These are phyloP conservation scores for Zizania palustris DNA, from an alignment of 202 grass and related monocot genomes.

Conservation along the genomic window DNA sequence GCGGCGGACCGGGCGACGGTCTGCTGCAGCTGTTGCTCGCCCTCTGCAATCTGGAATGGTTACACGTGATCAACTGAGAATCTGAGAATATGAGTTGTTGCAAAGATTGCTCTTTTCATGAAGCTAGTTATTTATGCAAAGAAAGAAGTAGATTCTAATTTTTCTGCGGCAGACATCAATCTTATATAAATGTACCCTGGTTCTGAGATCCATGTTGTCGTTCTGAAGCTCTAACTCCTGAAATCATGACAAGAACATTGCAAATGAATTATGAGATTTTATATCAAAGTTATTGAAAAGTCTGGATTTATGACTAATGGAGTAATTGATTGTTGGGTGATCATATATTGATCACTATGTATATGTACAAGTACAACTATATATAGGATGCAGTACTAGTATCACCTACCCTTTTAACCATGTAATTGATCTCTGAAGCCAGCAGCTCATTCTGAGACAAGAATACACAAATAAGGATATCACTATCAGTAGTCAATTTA, in stretches of 20 bases:
- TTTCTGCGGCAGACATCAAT: neutral
- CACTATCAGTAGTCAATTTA: neutral
- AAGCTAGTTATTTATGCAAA: neutral
- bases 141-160: conserved; percentile 1
- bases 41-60: conserved; percentile 40
- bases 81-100: neutral
- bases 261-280: no score
- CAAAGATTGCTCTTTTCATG: neutral
- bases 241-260: neutral
- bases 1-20: conserved; percentile 38
- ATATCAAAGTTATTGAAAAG: no score
- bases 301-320: neutral
- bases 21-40: conserved; percentile 47
- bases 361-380: neutral
- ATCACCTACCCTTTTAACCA: conserved; percentile 70
- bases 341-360: neutral
- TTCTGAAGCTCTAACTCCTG: conserved; percentile 77
- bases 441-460: conserved; percentile 76
- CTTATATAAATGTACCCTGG: conserved; percentile 51
- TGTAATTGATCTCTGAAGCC: conserved; percentile 71
- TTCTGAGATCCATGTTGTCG: conserved; percentile 74
- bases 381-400: neutral
- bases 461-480: conserved; percentile 21
- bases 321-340: neutral
- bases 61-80: neutral